A percentile compares a stretch with the other conserved stretches of the same genome.
phyloP scores from a whole-genome alignment of 2,329 filamentous ascomycete species.

The Trichophyton simii region DNA sequence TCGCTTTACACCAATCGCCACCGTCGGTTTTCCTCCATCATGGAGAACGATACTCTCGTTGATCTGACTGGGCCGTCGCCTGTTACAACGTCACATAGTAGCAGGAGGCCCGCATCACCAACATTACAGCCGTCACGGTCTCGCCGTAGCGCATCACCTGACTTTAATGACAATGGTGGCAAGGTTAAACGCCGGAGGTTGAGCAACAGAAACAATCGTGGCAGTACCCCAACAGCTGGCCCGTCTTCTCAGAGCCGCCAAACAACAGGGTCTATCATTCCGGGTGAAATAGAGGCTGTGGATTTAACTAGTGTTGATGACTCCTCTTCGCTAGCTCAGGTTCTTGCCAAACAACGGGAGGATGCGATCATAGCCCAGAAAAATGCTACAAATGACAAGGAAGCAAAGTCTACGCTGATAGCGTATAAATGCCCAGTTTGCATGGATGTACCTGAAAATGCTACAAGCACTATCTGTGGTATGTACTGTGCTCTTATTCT shows the following conservation, averaged over 20 bases:
- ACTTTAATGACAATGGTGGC: background rate
- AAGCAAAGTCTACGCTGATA: slow-evolving; percentile 30
- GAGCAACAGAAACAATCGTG: background rate
- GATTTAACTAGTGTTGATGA: slow-evolving; percentile 39
- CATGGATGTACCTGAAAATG: slow-evolving; percentile 48
- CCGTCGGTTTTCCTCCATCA: background rate
- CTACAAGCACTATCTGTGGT: slow-evolving; percentile 50
- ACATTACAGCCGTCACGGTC: background rate
- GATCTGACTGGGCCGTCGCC: slow-evolving; percentile 11
- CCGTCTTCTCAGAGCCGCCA: background rate
- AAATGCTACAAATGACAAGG: slow-evolving; percentile 15
- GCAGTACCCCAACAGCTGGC: background rate
- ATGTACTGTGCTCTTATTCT: slow-evolving; percentile 18
- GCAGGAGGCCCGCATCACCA: background rate
- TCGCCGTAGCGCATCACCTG: background rate
- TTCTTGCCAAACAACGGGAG: slow-evolving; percentile 41
- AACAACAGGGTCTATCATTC: background rate
- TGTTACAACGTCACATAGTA: background rate
- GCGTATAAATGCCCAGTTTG: slow-evolving; percentile 50
- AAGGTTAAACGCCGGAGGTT: slow-evolving; percentile 9
- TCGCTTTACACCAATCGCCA: background rate
- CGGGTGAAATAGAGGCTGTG: slow-evolving; percentile 34
- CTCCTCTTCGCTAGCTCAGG: slow-evolving; percentile 29
- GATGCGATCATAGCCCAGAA: slow-evolving; percentile 39
- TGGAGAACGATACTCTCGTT: slow-evolving; percentile 9